Evolutionary conservation across 1,284 basidiomycete genomes (phyloP), one percentile per base, ranked within the genome.

Genomic region (Marasmius fiardii): DNA sequence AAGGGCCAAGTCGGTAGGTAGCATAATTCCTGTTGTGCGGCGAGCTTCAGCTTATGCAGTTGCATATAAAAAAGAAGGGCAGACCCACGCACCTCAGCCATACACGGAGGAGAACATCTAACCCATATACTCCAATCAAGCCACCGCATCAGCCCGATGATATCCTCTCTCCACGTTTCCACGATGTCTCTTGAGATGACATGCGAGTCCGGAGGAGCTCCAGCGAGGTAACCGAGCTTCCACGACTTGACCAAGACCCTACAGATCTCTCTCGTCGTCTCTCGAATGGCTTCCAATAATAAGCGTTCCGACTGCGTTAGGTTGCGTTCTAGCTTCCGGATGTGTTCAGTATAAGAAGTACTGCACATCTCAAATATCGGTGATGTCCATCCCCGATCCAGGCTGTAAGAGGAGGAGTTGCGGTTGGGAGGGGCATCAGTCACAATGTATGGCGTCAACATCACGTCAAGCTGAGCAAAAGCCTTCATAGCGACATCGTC

Each of bases 251-350:
- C 73, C 44, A 77, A 47, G 5, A 76, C 70, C 0, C 77, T 69
- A 56, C 80, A 82, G 21, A 82, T 78, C 63, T 81, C 78, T 24
- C 63, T 68, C 1, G 56, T 67, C 0, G 72, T 73, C 2, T 64
- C 71, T 48, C 71, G 68, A 8, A 75, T 58, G 2, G 74, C 65
- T 7, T 50, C 49, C 26, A 72, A 64, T 47, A 80, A 60, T 7
- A 72, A 41, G 16, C 18, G 59, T 56, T 80, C 76, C 1, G 73
- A 73, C 3, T 56, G 49, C 0, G 74, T 74, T 60, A 78, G 63
- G 0, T 49, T 51, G 0, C 48, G 47, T 0, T 51, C 43, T 7
- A 58, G 51, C 3, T 53, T 52, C 2, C 63, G 52, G 28, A 77
- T 60, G 3, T 54, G 59, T 10, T 56, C 54, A 0, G 73, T 77